A percentile compares a stretch with the other conserved stretches of the same genome.
Conservation (phyloP, 1,139 yeast species). For the Hansenula anomala region DNA sequence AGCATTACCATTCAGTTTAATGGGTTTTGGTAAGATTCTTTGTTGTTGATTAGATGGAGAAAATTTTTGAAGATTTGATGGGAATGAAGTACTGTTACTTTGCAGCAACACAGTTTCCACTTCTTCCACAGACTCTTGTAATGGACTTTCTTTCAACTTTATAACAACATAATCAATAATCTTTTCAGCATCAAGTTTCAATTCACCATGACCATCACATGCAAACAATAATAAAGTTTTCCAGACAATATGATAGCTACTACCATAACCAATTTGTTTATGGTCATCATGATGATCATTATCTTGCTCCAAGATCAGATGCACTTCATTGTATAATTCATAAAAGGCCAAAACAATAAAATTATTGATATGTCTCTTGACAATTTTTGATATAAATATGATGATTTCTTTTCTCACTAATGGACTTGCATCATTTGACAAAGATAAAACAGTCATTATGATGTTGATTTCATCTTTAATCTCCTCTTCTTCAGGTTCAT, state of each 20-base stretch:
- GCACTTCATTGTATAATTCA: constrained; percentile 46
- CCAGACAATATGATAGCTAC: constrained; percentile 87
- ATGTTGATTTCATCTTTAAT: constrained; percentile 39
- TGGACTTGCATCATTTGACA: constrained; percentile 82
- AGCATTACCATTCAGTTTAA: constrained; percentile 19
- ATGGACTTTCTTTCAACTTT: constrained; percentile 55
- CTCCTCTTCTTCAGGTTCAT: constrained; percentile 34
- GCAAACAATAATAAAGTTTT: constrained; percentile 73
- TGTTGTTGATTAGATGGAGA: constrained; percentile 26
- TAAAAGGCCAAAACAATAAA: constrained; percentile 86
- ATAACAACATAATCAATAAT: constrained; percentile 73
- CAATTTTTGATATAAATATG: constrained; percentile 71
- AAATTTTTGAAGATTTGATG: constrained; percentile 32
- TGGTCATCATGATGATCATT: constrained; percentile 51
- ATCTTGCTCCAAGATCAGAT: constrained; percentile 21
- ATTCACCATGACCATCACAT: constrained; percentile 88
- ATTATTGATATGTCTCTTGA: constrained; percentile 63
- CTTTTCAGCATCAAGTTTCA: constrained; percentile 65
- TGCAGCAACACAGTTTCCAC: constrained; percentile 62
- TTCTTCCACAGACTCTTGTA: constrained; percentile 57
- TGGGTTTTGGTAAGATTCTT: constrained; percentile 18
- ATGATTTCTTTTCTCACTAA: constrained; percentile 84
- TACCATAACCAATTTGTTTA: constrained; percentile 73
- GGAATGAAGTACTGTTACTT: constrained; percentile 26
- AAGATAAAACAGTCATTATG: constrained; percentile 38